Percentiles rank a stretch among this genome's conserved stretches.
Conservation (phyloP, 805 yeast species). For the Cyberlindnera amylophila region DNA sequence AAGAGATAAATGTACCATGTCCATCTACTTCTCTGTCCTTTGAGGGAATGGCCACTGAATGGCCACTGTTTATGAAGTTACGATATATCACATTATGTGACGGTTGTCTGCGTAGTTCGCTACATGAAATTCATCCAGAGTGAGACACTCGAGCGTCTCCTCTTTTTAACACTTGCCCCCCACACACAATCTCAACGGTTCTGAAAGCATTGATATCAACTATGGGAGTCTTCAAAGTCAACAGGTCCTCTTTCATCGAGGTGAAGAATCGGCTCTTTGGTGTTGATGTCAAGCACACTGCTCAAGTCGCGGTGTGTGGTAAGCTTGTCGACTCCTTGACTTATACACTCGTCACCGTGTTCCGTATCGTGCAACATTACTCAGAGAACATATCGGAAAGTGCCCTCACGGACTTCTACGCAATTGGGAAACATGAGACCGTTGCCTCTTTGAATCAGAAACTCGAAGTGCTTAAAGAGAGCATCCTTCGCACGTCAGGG, state of each 20-base stretch:
- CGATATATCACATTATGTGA: too few species aligned
- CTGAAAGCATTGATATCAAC: too few species aligned
- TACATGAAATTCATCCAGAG: too few species aligned
- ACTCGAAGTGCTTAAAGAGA: slow-evolving; percentile 2
- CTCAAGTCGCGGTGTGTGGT: slow-evolving; percentile 1
- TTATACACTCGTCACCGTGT: slow-evolving; percentile 6
- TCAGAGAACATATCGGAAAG: neutral
- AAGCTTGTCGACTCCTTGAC: slow-evolving; percentile 9
- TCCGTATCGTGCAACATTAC: slow-evolving; percentile 9
- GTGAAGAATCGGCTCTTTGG: slow-evolving; percentile 10
- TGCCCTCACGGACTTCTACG: neutral
- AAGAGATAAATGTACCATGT: neutral
- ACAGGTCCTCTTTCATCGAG: slow-evolving; percentile 4
- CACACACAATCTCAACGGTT: too few species aligned
- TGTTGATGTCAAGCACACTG: neutral
- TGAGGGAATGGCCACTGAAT: too few species aligned
- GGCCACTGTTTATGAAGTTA: too few species aligned
- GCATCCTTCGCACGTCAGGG: slow-evolving; percentile 4
- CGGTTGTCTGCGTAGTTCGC: too few species aligned
- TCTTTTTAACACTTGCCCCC: neutral
- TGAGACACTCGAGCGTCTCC: too few species aligned
- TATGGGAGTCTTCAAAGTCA: slow-evolving; percentile 9
- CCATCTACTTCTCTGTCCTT: neutral
- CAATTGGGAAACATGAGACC: neutral
- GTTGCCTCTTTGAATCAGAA: neutral